Evolutionary conservation across 495 filamentous ascomycete species (phyloP).

Genomic region (Penicillium parvum): DNA sequence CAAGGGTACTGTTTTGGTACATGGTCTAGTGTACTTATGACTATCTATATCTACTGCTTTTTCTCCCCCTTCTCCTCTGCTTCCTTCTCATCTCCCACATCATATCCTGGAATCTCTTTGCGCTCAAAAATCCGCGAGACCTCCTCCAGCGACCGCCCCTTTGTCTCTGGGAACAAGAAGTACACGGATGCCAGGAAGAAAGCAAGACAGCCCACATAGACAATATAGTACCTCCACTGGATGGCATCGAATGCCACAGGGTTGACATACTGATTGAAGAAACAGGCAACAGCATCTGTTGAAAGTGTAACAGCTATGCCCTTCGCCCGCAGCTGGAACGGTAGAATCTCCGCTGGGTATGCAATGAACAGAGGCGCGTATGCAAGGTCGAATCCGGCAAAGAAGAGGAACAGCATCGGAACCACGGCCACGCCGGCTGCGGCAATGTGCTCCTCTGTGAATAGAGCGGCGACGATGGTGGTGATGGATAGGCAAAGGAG

Average conservation of each 20-base stretch:
- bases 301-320: conserved; percentile 62
- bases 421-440: conserved; percentile 50
- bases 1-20: not conserved
- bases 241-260: conserved; percentile 48
- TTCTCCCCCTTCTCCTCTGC: not conserved
- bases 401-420: conserved; percentile 59
- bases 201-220: conserved; percentile 52
- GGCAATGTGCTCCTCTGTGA: conserved; percentile 41
- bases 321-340: conserved; percentile 65
- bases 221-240: conserved; percentile 56
- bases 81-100: not conserved
- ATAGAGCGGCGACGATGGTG: conserved; percentile 51
- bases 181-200: conserved; percentile 58
- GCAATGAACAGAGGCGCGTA: conserved; percentile 59
- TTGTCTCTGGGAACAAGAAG: conserved; percentile 66
- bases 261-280: conserved; percentile 57
- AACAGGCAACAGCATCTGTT: conserved; percentile 53
- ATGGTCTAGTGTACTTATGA: no score
- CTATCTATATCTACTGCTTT: not conserved
- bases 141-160: conserved; percentile 61
- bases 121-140: conserved; percentile 56
- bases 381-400: conserved; percentile 51
- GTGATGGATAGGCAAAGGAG: conserved; percentile 51
- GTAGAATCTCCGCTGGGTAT: conserved; percentile 62
- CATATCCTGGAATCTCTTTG: not conserved